Percentiles rank a stretch among this genome's conserved stretches.
Evolutionary conservation across 805 yeast species (phyloP).

Genomic region (Trichomonascus vanleenenianus): DNA sequence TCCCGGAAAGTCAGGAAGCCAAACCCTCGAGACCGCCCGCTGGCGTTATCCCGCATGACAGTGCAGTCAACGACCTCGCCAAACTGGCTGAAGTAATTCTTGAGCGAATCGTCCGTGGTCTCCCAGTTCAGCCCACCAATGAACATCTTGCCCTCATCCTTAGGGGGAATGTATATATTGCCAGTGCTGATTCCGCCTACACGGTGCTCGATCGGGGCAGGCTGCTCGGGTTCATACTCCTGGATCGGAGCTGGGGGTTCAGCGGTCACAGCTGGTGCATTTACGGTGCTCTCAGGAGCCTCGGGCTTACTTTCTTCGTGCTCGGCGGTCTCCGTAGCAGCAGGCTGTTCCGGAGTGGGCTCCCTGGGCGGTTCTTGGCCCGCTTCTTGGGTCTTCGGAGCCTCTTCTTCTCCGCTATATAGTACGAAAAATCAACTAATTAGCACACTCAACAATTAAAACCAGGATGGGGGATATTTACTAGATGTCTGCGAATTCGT

Average conservation of each 20-base stretch:
- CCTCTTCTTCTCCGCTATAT: conserved; percentile 29
- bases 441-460: conserved; percentile 9
- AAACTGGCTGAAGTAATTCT: conserved; percentile 73
- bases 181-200: conserved; percentile 26
- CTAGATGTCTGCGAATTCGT: conserved; percentile 89
- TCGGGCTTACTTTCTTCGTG: neutral
- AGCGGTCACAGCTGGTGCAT: neutral
- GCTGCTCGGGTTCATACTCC: conserved; percentile 1
- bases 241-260: neutral
- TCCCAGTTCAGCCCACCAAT: conserved; percentile 98
- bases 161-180: conserved; percentile 41
- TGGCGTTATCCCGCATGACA: conserved; percentile 82
- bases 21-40: conserved; percentile 91
- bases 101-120: conserved; percentile 81
- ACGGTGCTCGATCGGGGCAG: neutral
- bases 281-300: neutral
- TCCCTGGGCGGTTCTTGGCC: conserved; percentile 22
- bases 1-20: conserved; percentile 85
- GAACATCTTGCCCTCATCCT: conserved; percentile 86
- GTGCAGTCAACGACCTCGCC: conserved; percentile 86
- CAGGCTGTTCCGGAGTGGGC: conserved; percentile 9
- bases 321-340: neutral
- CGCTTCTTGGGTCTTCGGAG: conserved; percentile 5
- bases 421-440: neutral
- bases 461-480: conserved; percentile 12